These are phyloP conservation scores for Rhododendron henanense DNA, from an alignment of 148 eudicot genomes.

Conservation along the genomic window DNA sequence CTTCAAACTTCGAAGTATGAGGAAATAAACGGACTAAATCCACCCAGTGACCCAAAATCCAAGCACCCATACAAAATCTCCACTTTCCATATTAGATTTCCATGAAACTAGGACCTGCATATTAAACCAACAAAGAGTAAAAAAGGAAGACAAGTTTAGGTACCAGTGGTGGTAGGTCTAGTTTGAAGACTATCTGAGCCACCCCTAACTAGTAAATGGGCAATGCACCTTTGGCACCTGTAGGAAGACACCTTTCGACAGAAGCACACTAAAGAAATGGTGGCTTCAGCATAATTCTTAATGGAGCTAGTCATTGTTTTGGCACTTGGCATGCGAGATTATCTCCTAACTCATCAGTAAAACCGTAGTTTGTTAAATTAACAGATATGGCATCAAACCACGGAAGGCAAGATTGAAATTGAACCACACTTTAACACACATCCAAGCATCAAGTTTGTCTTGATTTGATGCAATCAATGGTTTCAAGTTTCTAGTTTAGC, in stretches of 20 bases:
- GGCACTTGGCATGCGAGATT: neutral
- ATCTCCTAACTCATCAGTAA: neutral
- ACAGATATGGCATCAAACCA: neutral
- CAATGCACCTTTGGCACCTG: neutral
- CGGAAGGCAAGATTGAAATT: neutral
- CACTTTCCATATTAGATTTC: neutral
- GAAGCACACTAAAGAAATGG: neutral
- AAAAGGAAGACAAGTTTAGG: neutral
- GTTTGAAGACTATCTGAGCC: neutral
- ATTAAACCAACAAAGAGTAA: neutral
- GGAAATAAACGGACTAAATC: neutral
- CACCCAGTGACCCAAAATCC: neutral
- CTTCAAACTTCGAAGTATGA: neutral
- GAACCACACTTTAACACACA: neutral
- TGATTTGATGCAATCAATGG: neutral
- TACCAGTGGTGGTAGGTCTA: neutral
- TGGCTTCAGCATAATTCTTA: neutral
- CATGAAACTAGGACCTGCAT: neutral
- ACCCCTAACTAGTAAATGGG: neutral
- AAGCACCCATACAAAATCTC: neutral
- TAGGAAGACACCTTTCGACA: neutral
- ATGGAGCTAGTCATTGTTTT: neutral
- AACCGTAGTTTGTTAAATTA: neutral
- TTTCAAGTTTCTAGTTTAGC: neutral
- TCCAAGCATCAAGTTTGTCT: neutral